Evolutionary conservation across 2,329 filamentous ascomycete species (phyloP), one percentile per base, ranked within the genome.

Genomic region (Anisogramma anomala): DNA sequence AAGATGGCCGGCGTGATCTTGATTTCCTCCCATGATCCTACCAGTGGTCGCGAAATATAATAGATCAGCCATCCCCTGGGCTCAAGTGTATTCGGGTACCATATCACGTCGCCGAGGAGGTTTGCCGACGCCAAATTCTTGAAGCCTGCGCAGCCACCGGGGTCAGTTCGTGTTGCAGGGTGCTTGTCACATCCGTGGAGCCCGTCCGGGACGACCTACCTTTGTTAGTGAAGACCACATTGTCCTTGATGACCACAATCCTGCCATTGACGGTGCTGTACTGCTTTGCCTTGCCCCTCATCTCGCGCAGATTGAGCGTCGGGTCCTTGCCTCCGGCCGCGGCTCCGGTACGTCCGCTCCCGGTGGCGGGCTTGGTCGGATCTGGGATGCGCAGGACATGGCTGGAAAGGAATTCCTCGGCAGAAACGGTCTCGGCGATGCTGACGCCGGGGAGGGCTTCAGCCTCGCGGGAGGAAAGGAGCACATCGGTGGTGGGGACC

Each of bases 1-100:
- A 80, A 62, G 7, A 74, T 49, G 2, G 87, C 86, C 3, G 82
- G 79, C 4, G 72, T 61, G 36, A 89, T 79, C 49, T 77, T 80
- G 38, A 77, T 71, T 37, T 86, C 74, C 54, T 94, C 87, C 68
- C 82, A 88, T 1, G 74, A 72, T 18, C 91, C 91, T 15, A 95
- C 74, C 38, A 98, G 66, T 2, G 91, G 91, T 38, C 77, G 80
- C 19, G 89, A 91, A 48, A 98, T 94, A 61, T 88, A 95, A 71
- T 96, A 96, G 46, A 98, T 73, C 32, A 98, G 77, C 87, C 91
- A 98, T 71, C 88, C 85, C 52, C 87, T 82, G 11, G 85, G 81
- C 53, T 96, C 89, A 53, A 84, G 74, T n/a, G 77, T 79, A 54
- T 95, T 85, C 36, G 86, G 81, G 55, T 93, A 94, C 73, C 86